A percentile compares a stretch with the other conserved stretches of the same genome.
Conservation (phyloP, 192 early-diverging fungal genomes). For the Allomyces javanicus region DNA sequence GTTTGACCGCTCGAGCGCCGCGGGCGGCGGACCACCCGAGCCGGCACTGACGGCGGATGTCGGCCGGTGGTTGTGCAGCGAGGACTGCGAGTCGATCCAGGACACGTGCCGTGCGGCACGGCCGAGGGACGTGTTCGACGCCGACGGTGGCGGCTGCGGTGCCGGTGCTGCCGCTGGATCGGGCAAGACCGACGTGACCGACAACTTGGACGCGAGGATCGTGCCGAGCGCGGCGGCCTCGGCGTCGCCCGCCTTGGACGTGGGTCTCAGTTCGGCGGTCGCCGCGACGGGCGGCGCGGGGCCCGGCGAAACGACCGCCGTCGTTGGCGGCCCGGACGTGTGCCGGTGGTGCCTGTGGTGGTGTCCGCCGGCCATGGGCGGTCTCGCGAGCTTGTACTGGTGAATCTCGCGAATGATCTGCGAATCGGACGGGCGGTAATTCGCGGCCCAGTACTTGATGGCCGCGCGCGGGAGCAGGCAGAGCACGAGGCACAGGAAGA, state of each 20-base stretch:
- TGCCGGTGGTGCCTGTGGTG: too few species aligned
- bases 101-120: too few species aligned
- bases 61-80: background rate
- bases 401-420: slow-evolving; percentile 41
- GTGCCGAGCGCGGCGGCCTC: background rate
- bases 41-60: background rate
- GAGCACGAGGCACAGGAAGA: slow-evolving; percentile 31
- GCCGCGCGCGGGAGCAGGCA: slow-evolving; percentile 57
- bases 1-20: too few species aligned
- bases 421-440: slow-evolving; percentile 41
- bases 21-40: too few species aligned
- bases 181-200: too few species aligned
- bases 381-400: slow-evolving; percentile 2
- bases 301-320: too few species aligned
- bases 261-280: background rate
- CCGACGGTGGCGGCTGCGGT: too few species aligned
- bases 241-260: background rate
- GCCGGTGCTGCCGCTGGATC: too few species aligned
- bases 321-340: too few species aligned
- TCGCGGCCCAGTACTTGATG: slow-evolving; percentile 41
- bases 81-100: background rate
- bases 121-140: too few species aligned
- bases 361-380: too few species aligned
- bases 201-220: background rate
- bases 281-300: background rate